Percentiles rank a stretch among this genome's conserved stretches.
These are phyloP conservation scores for Emericellopsis atlantica DNA, from an alignment of 2,329 filamentous ascomycete species.

Conservation along the genomic window DNA sequence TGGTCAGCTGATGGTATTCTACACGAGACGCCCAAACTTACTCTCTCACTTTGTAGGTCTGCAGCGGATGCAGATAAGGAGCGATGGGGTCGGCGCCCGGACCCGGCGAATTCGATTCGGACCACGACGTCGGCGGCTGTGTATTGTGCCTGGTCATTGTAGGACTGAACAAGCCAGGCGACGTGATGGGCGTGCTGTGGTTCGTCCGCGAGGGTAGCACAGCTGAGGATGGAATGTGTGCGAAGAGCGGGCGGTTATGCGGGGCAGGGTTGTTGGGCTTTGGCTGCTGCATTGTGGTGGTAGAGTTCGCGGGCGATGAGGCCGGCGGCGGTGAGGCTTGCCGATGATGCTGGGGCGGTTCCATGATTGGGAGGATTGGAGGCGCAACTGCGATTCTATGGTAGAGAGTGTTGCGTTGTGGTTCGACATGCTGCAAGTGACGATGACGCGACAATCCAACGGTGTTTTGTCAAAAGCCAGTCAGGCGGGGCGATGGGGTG, in stretches of 20 bases:
- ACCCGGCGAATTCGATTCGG: slow-evolving; percentile 41
- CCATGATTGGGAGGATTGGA: neutral
- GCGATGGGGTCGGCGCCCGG: slow-evolving; percentile 28
- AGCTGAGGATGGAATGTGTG: slow-evolving; percentile 19
- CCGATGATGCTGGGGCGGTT: neutral
- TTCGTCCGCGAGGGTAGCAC: slow-evolving; percentile 32
- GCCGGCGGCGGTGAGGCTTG: slow-evolving; percentile 1
- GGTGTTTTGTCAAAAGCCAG: no score
- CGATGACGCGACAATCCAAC: neutral
- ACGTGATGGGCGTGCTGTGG: slow-evolving; percentile 45
- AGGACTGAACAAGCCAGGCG: slow-evolving; percentile 49
- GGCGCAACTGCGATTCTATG: slow-evolving; percentile 1
- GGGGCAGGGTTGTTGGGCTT: slow-evolving; percentile 1
- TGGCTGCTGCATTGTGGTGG: neutral
- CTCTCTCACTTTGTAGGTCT: slow-evolving; percentile 66
- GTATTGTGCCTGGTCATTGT: slow-evolving; percentile 26
- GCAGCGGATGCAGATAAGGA: slow-evolving; percentile 57
- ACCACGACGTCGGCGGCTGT: slow-evolving; percentile 27
- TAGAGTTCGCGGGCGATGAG: neutral
- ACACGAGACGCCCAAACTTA: slow-evolving; percentile 28
- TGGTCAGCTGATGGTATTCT: no score
- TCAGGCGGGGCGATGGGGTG: no score
- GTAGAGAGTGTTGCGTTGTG: neutral
- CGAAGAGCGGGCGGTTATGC: slow-evolving; percentile 5
- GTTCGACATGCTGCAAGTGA: neutral